Conservation (phyloP, 108 stramenopile species). For the Discostella stelligeroides region DNA sequence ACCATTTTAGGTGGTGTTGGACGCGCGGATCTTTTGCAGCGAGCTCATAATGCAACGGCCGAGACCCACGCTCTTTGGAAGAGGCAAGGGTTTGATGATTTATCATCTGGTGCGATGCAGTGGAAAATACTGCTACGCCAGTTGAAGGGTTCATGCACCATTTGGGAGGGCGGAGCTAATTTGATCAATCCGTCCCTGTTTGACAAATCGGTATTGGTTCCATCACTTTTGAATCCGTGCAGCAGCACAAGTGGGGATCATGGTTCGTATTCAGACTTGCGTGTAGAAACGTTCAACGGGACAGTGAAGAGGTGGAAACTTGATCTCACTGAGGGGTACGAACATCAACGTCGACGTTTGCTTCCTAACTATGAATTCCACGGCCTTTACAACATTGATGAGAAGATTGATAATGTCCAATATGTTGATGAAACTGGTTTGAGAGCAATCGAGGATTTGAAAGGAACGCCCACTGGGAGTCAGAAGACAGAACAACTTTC, state of each 20-base stretch:
- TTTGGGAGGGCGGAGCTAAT: conserved; percentile 84
- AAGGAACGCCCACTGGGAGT: conserved; percentile 19
- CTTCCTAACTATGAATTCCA: conserved; percentile 91
- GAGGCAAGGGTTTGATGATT: conserved; percentile 87
- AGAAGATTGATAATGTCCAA: conserved; percentile 51
- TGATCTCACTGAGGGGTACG: conserved; percentile 86
- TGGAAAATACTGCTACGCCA: conserved; percentile 83
- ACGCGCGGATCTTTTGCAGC: conserved; percentile 71
- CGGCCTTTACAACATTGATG: conserved; percentile 87
- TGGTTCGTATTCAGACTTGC: not conserved
- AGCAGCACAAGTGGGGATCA: conserved; percentile 14
- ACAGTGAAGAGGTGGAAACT: conserved; percentile 78
- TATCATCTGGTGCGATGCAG: conserved; percentile 87
- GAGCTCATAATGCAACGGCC: conserved; percentile 70
- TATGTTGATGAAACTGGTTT: conserved; percentile 42
- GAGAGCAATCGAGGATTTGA: conserved; percentile 26
- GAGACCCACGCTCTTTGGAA: conserved; percentile 88
- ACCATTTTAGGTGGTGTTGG: conserved; percentile 80
- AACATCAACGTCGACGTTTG: conserved; percentile 81
- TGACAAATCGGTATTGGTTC: conserved; percentile 37
- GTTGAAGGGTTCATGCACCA: conserved; percentile 81
- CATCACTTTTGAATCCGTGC: conserved; percentile 16
- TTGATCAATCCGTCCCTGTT: conserved; percentile 50
- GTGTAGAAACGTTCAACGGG: conserved; percentile 16
- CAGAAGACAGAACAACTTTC: conserved; percentile 8